Evolutionary conservation across 73 alveolate species (phyloP), one percentile per base, ranked within the genome.

Genomic region (Halteria grandinella): DNA sequence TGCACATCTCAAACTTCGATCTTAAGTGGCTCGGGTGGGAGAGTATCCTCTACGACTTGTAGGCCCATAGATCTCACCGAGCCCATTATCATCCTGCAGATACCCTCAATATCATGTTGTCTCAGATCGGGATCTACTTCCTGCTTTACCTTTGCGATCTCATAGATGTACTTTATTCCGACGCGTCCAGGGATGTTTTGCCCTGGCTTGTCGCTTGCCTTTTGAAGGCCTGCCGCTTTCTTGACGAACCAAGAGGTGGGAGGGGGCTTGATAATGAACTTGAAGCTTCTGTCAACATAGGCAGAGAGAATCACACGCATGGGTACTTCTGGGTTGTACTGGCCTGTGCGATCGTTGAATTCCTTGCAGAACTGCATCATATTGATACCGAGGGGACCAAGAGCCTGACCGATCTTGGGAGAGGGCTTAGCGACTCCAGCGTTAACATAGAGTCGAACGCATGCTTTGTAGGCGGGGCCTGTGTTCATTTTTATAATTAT

Each of bases 391-490:
- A 89, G 66, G 0, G 93, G 96, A 12, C 96, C 96, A 20, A 89
- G 75, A 0, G 93, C 86, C 59, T 89, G 91, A 44, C 96, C 96
- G 51, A 89, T 44, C 31, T 83, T 83, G n/a, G 96, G 96, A 14
- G 93, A 83, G 0, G 96, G 93, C 45, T 85, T 89, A 47, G 96
- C 96, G 0, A 73, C 83, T 14, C 94, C 93, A 36, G 96, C 96
- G 0, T 23, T 25, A 47, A 84, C 80, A 53, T 85, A 79, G 32
- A 89, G 89, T 43, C 92, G 71, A 12, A 89, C 90, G 43, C 37
- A 15, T 25, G 88, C 88, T 55, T 82, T 86, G 28, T 70, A 49
- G 20, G 80, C 80, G 0, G 88, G 88, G 60, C 64, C 91, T 39
- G 80, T 66, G 31, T 66, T 66, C 80, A 66, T 66, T 12, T 60